phyloP scores from a whole-genome alignment of 2,329 filamentous ascomycete genomes.

The Microcyclosporella mali region DNA sequence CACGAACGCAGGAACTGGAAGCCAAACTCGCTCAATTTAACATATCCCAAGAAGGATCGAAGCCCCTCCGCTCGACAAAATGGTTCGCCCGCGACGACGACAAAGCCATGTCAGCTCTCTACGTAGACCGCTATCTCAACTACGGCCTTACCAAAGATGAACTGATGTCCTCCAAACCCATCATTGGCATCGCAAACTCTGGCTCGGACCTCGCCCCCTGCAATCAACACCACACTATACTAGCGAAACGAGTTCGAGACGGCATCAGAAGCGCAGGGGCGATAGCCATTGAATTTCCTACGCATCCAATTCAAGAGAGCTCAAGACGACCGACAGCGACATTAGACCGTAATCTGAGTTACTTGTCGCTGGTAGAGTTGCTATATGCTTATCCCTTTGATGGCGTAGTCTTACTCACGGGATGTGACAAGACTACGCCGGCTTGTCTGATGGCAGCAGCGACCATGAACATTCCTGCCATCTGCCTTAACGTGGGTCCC shows the following conservation, averaged over 20 bases:
- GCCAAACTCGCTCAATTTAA: conserved; percentile 22
- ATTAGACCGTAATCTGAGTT: conserved; percentile 26
- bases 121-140: conserved; percentile 28
- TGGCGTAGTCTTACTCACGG: conserved; percentile 27
- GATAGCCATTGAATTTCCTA: conserved; percentile 29
- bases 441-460: conserved; percentile 29
- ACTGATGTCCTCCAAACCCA: conserved; percentile 24
- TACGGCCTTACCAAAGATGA: conserved; percentile 28
- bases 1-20: conserved; percentile 26
- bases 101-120: conserved; percentile 26
- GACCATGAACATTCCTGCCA: conserved; percentile 27
- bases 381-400: conserved; percentile 29
- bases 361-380: conserved; percentile 27
- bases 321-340: conserved; percentile 27
- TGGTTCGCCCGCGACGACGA: conserved; percentile 28
- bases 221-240: conserved; percentile 26
- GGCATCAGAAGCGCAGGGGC: conserved; percentile 26
- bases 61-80: conserved; percentile 22
- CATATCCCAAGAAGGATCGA: neutral
- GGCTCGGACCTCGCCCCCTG: conserved; percentile 29
- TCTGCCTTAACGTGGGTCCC: conserved; percentile 29
- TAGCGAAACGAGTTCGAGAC: conserved; percentile 27
- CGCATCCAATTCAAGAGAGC: conserved; percentile 29
- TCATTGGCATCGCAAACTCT: conserved; percentile 29
- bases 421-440: conserved; percentile 30